phyloP scores from a whole-genome alignment of 1,284 basidiomycete species.

The Sparassis latifolia region DNA sequence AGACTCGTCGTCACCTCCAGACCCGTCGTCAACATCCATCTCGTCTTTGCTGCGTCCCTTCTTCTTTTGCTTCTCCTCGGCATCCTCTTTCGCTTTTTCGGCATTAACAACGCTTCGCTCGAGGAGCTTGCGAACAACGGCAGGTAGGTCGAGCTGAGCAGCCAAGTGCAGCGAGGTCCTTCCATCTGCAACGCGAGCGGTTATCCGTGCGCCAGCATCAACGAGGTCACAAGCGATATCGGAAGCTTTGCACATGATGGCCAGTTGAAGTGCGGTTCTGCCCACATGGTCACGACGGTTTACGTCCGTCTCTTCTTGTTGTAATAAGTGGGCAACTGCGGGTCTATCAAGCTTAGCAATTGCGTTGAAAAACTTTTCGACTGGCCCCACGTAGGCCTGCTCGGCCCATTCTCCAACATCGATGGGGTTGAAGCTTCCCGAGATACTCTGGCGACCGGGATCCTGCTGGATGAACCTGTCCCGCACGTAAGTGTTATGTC shows the following conservation, averaged over 20 bases:
- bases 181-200: conserved; percentile 47
- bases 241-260: conserved; percentile 36
- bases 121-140: conserved; percentile 42
- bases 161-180: conserved; percentile 49
- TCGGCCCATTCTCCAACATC: conserved; percentile 61
- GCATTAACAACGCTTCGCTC: conserved; percentile 36
- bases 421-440: conserved; percentile 59
- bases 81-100: conserved; percentile 28
- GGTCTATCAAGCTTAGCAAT: conserved; percentile 37
- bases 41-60: conserved; percentile 22
- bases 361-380: conserved; percentile 47
- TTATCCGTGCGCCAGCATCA: conserved; percentile 48
- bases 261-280: conserved; percentile 48
- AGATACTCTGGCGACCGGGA: conserved; percentile 52
- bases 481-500: too few relatives aligned
- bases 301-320: conserved; percentile 33
- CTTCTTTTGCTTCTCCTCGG: conserved; percentile 17
- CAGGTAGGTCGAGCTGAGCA: conserved; percentile 37
- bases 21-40: conserved; percentile 26
- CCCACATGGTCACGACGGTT: conserved; percentile 54
- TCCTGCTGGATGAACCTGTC: conserved; percentile 51
- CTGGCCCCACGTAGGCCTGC: conserved; percentile 48
- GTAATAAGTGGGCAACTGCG: conserved; percentile 32
- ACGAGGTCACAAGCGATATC: conserved; percentile 45
- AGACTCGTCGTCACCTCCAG: conserved; percentile 26